Percentiles rank a stretch among this genome's conserved stretches.
Conservation (phyloP, 1,284 basidiomycete species). For the Ustilago crameri region DNA sequence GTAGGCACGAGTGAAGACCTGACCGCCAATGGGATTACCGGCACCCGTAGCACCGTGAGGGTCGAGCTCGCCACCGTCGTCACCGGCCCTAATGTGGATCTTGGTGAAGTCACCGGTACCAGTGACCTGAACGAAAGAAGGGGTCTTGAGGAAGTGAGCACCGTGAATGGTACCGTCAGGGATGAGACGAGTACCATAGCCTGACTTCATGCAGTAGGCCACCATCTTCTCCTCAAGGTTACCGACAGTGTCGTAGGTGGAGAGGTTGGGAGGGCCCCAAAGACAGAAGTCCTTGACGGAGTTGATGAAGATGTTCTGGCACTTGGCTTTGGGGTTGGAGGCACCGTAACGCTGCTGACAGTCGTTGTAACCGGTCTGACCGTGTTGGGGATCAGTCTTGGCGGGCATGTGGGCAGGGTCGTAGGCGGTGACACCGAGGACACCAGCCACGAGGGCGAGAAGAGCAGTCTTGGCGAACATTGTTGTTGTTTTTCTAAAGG, state of each 20-base stretch:
- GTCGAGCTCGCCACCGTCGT: slow-evolving; percentile 69
- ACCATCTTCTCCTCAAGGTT: slow-evolving; percentile 74
- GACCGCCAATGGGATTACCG: slow-evolving; percentile 61
- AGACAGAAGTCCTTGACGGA: slow-evolving; percentile 65
- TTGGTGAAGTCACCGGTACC: slow-evolving; percentile 71
- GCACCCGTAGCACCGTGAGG: slow-evolving; percentile 63
- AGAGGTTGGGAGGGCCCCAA: slow-evolving; percentile 53
- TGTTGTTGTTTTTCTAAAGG: not conserved
- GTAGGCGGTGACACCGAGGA: slow-evolving; percentile 46
- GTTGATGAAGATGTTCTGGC: slow-evolving; percentile 67
- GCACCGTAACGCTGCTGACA: slow-evolving; percentile 59
- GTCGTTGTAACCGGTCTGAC: slow-evolving; percentile 65
- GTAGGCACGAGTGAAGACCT: slow-evolving; percentile 58
- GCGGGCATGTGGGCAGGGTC: slow-evolving; percentile 58
- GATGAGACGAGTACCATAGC: slow-evolving; percentile 75
- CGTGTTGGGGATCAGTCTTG: slow-evolving; percentile 53
- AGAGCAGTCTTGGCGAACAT: slow-evolving; percentile 52
- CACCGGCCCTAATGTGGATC: slow-evolving; percentile 62
- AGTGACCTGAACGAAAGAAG: slow-evolving; percentile 77
- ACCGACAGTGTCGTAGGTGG: slow-evolving; percentile 45
- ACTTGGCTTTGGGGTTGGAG: slow-evolving; percentile 55
- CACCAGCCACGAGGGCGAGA: slow-evolving; percentile 46
- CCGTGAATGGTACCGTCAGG: slow-evolving; percentile 79
- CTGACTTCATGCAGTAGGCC: slow-evolving; percentile 76
- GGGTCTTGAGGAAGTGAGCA: slow-evolving; percentile 78